These are phyloP conservation scores for Aspergillus calidoustus DNA, from an alignment of 2,329 filamentous ascomycete genomes.

Conservation along the genomic window DNA sequence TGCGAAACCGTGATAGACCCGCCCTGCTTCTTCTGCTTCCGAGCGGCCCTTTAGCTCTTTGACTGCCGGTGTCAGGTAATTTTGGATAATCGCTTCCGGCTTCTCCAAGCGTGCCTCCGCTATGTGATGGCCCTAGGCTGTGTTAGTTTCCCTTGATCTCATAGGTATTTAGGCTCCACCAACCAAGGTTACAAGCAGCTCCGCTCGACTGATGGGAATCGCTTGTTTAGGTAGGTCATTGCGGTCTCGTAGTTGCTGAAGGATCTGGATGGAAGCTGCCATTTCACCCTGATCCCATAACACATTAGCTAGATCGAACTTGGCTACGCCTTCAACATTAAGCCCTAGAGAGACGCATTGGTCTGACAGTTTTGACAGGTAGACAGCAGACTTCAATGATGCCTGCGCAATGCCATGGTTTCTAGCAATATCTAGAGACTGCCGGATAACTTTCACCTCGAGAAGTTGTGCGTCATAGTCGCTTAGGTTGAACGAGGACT, in stretches of 20 bases:
- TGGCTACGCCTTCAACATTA: constrained; percentile 74
- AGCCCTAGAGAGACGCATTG: constrained; percentile 73
- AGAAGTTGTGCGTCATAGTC: constrained; percentile 68
- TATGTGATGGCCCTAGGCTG: constrained; percentile 72
- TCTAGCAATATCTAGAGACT: constrained; percentile 75
- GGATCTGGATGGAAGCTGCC: constrained; percentile 83
- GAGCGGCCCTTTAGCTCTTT: constrained; percentile 73
- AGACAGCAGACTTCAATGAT: constrained; percentile 81
- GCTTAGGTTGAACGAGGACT: constrained; percentile 64
- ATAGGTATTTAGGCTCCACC: constrained; percentile 26
- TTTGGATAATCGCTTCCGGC: constrained; percentile 84
- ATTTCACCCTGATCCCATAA: constrained; percentile 95
- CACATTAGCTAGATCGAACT: constrained; percentile 83
- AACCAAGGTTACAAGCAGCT: constrained; percentile 81
- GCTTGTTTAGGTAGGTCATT: constrained; percentile 69
- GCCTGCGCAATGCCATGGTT: constrained; percentile 84
- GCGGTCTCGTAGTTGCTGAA: constrained; percentile 72
- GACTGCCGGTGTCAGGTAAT: constrained; percentile 83
- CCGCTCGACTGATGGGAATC: constrained; percentile 73
- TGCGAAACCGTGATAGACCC: constrained; percentile 94
- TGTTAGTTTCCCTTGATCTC: constrained; percentile 10
- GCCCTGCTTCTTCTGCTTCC: constrained; percentile 74
- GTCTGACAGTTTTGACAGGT: constrained; percentile 75
- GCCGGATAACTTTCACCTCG: constrained; percentile 76
- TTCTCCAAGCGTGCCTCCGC: constrained; percentile 90